These are phyloP conservation scores for Tilletia horrida DNA, from an alignment of 1,284 basidiomycete species.

Conservation along the genomic window DNA sequence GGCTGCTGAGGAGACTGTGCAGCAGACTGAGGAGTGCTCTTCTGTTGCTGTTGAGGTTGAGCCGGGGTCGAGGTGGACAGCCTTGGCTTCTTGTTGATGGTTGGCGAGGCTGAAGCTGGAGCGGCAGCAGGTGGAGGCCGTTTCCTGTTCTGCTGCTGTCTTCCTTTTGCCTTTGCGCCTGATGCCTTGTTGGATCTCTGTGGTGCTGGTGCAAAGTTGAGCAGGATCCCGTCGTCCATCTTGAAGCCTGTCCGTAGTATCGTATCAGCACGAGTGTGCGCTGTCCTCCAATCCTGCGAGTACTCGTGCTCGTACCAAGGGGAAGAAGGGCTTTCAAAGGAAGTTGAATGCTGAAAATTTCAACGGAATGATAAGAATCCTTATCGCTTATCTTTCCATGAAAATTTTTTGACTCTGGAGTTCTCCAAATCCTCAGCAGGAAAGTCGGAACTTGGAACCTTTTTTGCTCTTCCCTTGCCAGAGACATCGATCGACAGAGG, in stretches of 20 bases:
- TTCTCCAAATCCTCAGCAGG: not conserved
- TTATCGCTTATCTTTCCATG: too few species aligned
- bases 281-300: too few species aligned
- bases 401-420: constrained; percentile 4
- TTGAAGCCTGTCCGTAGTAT: too few species aligned
- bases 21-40: constrained; percentile 16
- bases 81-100: not conserved
- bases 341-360: too few species aligned
- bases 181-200: not conserved
- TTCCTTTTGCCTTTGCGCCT: constrained; percentile 9
- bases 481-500: too few species aligned
- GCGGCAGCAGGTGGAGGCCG: constrained; percentile 13
- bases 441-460: not conserved
- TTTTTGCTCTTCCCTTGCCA: not conserved
- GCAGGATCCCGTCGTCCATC: constrained; percentile 50
- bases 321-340: too few species aligned
- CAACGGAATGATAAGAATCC: too few species aligned
- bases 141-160: not conserved
- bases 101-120: constrained; percentile 3
- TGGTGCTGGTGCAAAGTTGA: constrained; percentile 48
- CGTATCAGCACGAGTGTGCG: not conserved
- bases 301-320: too few species aligned
- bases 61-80: constrained; percentile 9
- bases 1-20: not conserved
- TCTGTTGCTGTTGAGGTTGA: constrained; percentile 18